phyloP scores from a whole-genome alignment of 2,329 filamentous ascomycete genomes.

The Ophiostoma triangulosporum region DNA sequence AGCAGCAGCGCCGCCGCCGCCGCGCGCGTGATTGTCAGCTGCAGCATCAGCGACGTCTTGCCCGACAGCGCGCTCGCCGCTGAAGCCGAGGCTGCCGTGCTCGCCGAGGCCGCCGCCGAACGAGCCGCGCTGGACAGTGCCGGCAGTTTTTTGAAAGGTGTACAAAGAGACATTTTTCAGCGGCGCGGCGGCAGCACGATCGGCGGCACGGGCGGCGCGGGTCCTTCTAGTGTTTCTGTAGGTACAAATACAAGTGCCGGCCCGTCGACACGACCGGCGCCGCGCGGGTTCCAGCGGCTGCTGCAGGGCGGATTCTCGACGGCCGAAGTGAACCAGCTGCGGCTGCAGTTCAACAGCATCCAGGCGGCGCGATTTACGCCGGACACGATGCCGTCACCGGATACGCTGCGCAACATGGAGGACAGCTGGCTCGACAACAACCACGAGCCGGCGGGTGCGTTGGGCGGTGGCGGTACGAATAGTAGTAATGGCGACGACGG shows the following conservation, averaged over 20 bases:
- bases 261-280: conserved; percentile 22
- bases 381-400: conserved; percentile 73
- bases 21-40: conserved; percentile 75
- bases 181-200: background rate
- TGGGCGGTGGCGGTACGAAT: conserved; percentile 22
- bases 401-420: conserved; percentile 64
- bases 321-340: conserved; percentile 69
- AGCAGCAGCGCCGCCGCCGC: conserved; percentile 17
- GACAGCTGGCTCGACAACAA: conserved; percentile 81
- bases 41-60: conserved; percentile 71
- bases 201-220: background rate
- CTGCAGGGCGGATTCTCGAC: conserved; percentile 65
- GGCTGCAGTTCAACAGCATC: conserved; percentile 79
- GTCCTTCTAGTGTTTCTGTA: background rate
- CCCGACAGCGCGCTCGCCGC: conserved; percentile 52
- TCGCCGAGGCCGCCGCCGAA: background rate
- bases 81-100: conserved; percentile 22
- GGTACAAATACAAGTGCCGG: background rate
- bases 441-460: conserved; percentile 18
- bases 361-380: conserved; percentile 72
- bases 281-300: conserved; percentile 79
- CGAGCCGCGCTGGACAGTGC: background rate
- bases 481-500: conserved; percentile 18
- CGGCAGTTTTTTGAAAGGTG: background rate
- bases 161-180: conserved; percentile 1